A percentile compares a stretch with the other conserved stretches of the same genome.
phyloP scores from a whole-genome alignment of 1,139 yeast species.

The Zygoascus hellenicus region DNA sequence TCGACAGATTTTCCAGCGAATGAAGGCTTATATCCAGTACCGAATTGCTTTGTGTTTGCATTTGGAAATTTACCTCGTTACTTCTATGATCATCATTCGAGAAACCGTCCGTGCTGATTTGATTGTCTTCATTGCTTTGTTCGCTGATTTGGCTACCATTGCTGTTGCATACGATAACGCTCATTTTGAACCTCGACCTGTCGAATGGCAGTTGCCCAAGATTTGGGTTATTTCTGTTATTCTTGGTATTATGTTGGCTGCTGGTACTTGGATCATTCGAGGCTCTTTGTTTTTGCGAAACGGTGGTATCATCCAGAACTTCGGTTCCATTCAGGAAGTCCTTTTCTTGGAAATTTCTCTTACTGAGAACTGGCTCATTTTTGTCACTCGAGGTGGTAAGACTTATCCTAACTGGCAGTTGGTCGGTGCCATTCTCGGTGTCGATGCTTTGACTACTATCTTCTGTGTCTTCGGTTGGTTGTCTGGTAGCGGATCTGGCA shows the following conservation, averaged over 20 bases:
- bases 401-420: slow-evolving; percentile 99
- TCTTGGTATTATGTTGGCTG: slow-evolving; percentile 74
- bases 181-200: slow-evolving; percentile 85
- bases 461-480: slow-evolving; percentile 95
- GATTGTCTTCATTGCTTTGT: slow-evolving; percentile 90
- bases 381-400: slow-evolving; percentile 95
- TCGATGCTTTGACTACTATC: slow-evolving; percentile 85
- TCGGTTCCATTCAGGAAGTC: slow-evolving; percentile 89
- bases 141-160: slow-evolving; percentile 92
- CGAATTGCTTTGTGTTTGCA: slow-evolving; percentile 91
- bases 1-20: slow-evolving; percentile 97
- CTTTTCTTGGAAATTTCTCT: slow-evolving; percentile 86
- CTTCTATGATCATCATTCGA: slow-evolving; percentile 91
- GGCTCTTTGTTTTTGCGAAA: slow-evolving; percentile 81
- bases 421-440: slow-evolving; percentile 84
- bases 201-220: slow-evolving; percentile 93
- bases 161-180: slow-evolving; percentile 96
- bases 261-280: slow-evolving; percentile 89
- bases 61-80: slow-evolving; percentile 86
- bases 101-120: slow-evolving; percentile 76
- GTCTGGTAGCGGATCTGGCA: slow-evolving; percentile 46
- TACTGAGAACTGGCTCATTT: slow-evolving; percentile 95
- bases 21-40: slow-evolving; percentile 94
- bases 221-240: slow-evolving; percentile 93
- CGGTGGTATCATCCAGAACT: slow-evolving; percentile 92